A percentile compares a stretch with the other conserved stretches of the same genome.
Conservation (phyloP, 768 basidiomycete species). For the Clavaria fumosa region DNA sequence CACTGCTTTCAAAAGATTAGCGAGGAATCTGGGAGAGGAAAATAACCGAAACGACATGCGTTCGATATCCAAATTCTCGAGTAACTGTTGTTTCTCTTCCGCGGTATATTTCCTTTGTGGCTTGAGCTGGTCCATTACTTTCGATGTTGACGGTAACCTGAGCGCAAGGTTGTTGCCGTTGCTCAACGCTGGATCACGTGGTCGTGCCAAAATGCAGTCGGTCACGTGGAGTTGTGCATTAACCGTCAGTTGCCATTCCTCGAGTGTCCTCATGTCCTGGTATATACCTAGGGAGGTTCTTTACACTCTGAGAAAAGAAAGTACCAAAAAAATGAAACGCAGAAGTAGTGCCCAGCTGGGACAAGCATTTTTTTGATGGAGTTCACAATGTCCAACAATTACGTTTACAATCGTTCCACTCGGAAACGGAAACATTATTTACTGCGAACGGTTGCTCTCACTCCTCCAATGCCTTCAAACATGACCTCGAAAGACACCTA, state of each 20-base stretch:
- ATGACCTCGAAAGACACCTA: slow-evolving; percentile 58
- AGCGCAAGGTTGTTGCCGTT: neutral
- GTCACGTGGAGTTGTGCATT: too few species aligned
- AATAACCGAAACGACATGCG: slow-evolving; percentile 24
- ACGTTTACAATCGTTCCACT: neutral
- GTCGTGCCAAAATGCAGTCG: slow-evolving; percentile 6
- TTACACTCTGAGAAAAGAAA: too few species aligned
- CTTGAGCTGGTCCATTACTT: slow-evolving; percentile 7
- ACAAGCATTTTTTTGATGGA: too few species aligned
- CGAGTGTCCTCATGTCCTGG: too few species aligned
- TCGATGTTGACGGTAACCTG: neutral
- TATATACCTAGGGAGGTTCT: too few species aligned
- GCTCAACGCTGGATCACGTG: slow-evolving; percentile 3
- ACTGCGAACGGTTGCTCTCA: too few species aligned
- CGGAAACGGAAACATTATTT: slow-evolving; percentile 8
- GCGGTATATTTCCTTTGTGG: slow-evolving; percentile 27
- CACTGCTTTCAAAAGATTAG: slow-evolving; percentile 28
- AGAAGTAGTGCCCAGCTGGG: too few species aligned
- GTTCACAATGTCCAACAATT: too few species aligned
- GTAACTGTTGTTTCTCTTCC: slow-evolving; percentile 62
- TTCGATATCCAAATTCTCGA: slow-evolving; percentile 71
- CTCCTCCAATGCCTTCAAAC: too few species aligned
- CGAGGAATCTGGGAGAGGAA: slow-evolving; percentile 1
- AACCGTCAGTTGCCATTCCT: too few species aligned
- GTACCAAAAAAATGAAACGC: too few species aligned